Conservation (phyloP, 2,329 filamentous ascomycete species). For the Ascochyta viciae-villosae region DNA sequence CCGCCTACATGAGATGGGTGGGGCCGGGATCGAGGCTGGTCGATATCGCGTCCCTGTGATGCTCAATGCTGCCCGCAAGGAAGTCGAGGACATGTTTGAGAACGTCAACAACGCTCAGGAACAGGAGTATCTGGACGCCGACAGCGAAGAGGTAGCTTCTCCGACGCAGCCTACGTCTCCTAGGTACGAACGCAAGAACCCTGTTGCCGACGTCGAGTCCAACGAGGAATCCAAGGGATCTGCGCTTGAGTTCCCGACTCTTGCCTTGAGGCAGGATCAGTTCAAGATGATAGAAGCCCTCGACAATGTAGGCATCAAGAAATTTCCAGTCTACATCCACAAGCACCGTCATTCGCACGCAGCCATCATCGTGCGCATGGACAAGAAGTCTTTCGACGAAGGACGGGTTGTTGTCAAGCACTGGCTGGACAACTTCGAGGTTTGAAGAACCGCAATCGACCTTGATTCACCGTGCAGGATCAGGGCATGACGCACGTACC, state of each 20-base stretch:
- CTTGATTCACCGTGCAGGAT: background rate
- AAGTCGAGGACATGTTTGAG: constrained; percentile 80
- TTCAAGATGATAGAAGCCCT: constrained; percentile 84
- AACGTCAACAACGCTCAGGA: constrained; percentile 71
- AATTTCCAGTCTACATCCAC: constrained; percentile 74
- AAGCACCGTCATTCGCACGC: constrained; percentile 81
- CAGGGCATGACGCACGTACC: background rate
- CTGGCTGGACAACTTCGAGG: constrained; percentile 77
- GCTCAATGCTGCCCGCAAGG: constrained; percentile 74
- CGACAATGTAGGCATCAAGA: constrained; percentile 67
- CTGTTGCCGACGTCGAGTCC: constrained; percentile 31
- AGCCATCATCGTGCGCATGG: constrained; percentile 81
- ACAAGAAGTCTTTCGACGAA: constrained; percentile 73
- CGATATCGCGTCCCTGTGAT: constrained; percentile 76
- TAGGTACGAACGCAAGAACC: constrained; percentile 16
- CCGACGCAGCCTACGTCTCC: constrained; percentile 31
- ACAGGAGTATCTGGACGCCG: constrained; percentile 72
- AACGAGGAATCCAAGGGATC: constrained; percentile 43
- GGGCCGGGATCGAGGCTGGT: constrained; percentile 70
- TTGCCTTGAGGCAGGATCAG: constrained; percentile 80
- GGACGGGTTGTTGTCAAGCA: constrained; percentile 80
- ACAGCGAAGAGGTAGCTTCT: constrained; percentile 54
- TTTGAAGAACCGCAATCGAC: constrained; percentile 15
- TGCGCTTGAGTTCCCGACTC: constrained; percentile 65
- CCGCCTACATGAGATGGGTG: constrained; percentile 74